Evolutionary conservation across 73 alveolate genomes (phyloP).

Genomic region (Durusdinium trenchii): DNA sequence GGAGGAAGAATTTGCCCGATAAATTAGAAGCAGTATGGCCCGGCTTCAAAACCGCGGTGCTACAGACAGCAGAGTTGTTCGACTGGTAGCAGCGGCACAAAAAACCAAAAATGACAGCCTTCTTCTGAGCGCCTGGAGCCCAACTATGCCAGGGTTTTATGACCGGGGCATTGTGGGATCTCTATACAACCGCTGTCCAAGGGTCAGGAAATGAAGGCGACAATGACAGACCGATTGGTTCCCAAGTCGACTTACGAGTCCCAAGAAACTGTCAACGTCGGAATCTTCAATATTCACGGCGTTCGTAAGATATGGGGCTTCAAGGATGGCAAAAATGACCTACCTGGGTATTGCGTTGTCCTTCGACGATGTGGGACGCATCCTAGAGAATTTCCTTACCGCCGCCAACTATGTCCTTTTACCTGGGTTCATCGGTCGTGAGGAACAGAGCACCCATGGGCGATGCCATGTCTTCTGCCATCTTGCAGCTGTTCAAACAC

Average conservation of each 20-base stretch:
- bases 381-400: neutral
- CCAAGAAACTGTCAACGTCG: neutral
- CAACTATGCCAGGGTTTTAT: constrained; percentile 16
- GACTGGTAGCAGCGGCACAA: neutral
- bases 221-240: neutral
- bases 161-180: neutral
- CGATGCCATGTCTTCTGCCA: constrained; percentile 47
- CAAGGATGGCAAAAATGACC: neutral
- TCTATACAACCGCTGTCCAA: too few relatives aligned
- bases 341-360: neutral
- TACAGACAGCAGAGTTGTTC: neutral
- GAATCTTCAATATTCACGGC: neutral
- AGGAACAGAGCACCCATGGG: constrained; percentile 57
- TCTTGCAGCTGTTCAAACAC: too few relatives aligned
- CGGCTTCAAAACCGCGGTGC: neutral
- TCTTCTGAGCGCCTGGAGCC: neutral
- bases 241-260: neutral
- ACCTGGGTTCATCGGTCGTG: neutral
- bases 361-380: neutral
- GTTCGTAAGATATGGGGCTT: neutral
- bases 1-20: neutral
- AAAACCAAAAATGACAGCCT: neutral
- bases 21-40: neutral
- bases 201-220: neutral
- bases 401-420: too few relatives aligned